Evolutionary conservation across 495 filamentous ascomycete genomes (phyloP), one percentile per base, ranked within the genome.

Genomic region (Sphaerosporella brunnea): DNA sequence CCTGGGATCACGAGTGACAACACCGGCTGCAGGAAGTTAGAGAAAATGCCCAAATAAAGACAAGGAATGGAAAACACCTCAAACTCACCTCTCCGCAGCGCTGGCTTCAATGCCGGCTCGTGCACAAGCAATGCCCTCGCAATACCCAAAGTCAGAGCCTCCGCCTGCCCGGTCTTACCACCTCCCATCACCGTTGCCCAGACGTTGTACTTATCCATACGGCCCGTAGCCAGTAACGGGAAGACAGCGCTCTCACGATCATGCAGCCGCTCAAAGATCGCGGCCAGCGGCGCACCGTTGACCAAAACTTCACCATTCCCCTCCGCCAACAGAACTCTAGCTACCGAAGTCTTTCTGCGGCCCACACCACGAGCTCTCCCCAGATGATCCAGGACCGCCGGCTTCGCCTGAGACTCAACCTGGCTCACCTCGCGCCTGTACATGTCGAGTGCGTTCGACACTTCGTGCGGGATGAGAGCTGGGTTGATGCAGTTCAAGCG

Each of bases 181-280:
- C 90, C 90, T 28, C 90, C 90, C 32, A 66, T 68, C 2, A 85
- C 82, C 9, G 77, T 67, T 45, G 77, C 84, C 80, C 81, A 99
- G 10, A 93, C 82, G 61, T 99, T 99, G 67, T 99, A 99, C 64
- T 92, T 95, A 64, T 93, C 85, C 48, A 93, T 61, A 45, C 90
- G 69, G n/a, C 76, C 67, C 25, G 86, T 88, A 38, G 74, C 73
- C 51, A 84, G 79, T 55, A 96, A 63, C 3, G 92, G 75, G 88
- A 88, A 96, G 7, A 93, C 66, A 0, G 82, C 90, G 56, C 84
- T 95, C 66, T 96, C 92, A 20, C 90, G 77, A 61, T 99, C 90
- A 64, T 96, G 87, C 36, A 96, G 64, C 21, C 90, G 73, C 23
- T 77, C 79, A 62, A 99, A 99, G 23, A 73, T 74, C 18, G 84